Base-by-base conservation (phyloP, 345 rosid genomes). In the Eucalyptus pauciflora region DNA sequence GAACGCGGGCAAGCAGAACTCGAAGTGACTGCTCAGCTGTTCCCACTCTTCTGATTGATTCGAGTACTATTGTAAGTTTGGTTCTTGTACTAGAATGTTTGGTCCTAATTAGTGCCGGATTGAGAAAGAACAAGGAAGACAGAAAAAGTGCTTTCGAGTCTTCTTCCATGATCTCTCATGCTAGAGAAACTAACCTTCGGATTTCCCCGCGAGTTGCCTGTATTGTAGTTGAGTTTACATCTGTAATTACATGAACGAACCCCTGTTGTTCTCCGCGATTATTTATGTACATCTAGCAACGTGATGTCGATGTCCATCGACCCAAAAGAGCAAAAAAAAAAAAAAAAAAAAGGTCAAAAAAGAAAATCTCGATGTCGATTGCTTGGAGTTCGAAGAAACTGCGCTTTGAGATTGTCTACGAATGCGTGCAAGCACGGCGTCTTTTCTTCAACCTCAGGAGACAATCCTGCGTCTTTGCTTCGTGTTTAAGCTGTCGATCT, bases 1-100 rank as follows among this genome's bases (percentile, higher is more conserved):
- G 93, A 90, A 93, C 89, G 88, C 93, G 8, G 92, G 95, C 80
- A 94, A 92, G 93, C 97, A 93, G 89, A 94, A 94, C 43, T 88
- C 88, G 76, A 89, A 93, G 89, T 93, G 92, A 94, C 48, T 45
- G 48, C 48, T 76, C 85, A 41, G 85, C 48, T 41, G 48, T 76
- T 41, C 85, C 85, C 29, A 6, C 29, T 22, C 85, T 76, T 86
- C 86, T 8, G 89, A 86, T 87, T 13, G 89, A 86, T 41, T 86
- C 91, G 91, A 41, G 79, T 37, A 85, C 88, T 86, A 87, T 89
- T 91, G 90, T 87, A 87, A 79, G 90, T 88, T 88, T 89, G 91
- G 88, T 89, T 88, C 88, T 83, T 88, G 58, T 88, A 71, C 87
- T 87, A 89, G 85, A 71, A 88, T 86, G 85, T 76, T 76, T 76